Percentiles rank a stretch among this genome's conserved stretches.
These are phyloP conservation scores for Cardiospermum halicacabum DNA, from an alignment of 345 rosid species.

Conservation along the genomic window DNA sequence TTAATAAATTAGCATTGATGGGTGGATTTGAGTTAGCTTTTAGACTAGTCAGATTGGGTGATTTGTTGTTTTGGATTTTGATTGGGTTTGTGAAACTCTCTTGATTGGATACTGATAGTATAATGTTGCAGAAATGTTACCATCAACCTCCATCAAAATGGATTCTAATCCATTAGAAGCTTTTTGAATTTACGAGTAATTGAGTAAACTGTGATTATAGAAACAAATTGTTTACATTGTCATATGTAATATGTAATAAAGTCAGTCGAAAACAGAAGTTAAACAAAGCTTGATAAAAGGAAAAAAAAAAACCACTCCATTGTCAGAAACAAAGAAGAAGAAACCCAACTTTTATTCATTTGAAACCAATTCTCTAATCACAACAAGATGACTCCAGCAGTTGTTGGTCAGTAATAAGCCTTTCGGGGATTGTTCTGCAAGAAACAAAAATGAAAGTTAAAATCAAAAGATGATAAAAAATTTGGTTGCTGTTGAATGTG, in stretches of 20 bases:
- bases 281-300: not conserved
- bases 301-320: too few relatives aligned
- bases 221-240: not conserved
- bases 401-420: conserved; percentile 43
- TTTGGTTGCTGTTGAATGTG: not conserved
- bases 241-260: not conserved
- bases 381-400: not conserved
- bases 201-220: not conserved
- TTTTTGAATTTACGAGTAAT: not conserved
- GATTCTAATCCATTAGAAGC: too few relatives aligned
- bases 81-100: too few relatives aligned
- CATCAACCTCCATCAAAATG: too few relatives aligned
- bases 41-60: too few relatives aligned
- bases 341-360: conserved; percentile 1
- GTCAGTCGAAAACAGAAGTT: not conserved
- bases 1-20: not conserved
- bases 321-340: too few relatives aligned
- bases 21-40: not conserved
- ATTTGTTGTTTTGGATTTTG: too few relatives aligned
- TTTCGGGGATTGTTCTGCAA: conserved; percentile 72
- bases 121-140: too few relatives aligned
- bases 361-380: not conserved
- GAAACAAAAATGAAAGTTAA: not conserved
- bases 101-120: too few relatives aligned
- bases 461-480: not conserved